Base-by-base conservation (phyloP, 179 eudicot species). In the Beta corolliflora region DNA sequence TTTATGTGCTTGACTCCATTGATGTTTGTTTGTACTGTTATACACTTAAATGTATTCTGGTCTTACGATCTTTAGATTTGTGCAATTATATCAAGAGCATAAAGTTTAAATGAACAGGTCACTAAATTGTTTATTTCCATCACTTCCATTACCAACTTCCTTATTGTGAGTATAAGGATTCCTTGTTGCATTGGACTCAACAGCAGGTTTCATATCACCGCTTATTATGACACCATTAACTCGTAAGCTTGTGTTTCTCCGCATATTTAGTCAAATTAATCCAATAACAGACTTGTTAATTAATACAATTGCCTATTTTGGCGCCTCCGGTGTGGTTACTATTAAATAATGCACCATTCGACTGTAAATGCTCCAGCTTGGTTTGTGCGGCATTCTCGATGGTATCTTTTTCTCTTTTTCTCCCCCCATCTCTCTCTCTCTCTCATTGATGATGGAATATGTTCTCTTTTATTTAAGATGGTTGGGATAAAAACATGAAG, bases 311-410 rank as follows among this genome's bases (percentile, higher is more conserved):
- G 31, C 46, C 15, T 73, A 53, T 25, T 19, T 65, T 44, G 50
- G 80, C 6, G 71, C 23, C 55, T 88, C 73, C 88, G 93, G 98
- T 91, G 54, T 91, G 89, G 93, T 94, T 94, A 76, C 79, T 93
- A 71, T 94, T 97, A 44, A 82, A 82, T 25, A 79, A 89, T 59
- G 93, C 97, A 3, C 97, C 98, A 29, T 94, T 94, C 76, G 76
- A 93, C 84, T 91, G 93, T 84, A 94, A 93, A 88, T 97, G 98
- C 77, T 94, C 93, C 79, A 87, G 98, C 83, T 87, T 94, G 70
- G 58, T 93, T 61, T 85, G 88, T 76, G 94, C 97, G 73, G 91
- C 96, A 45, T 54, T 86, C 66, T 86, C 92, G 85, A 90, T 93
- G 98, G 97, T 92, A 78, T 46, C 12, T n/a, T n/a, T n/a, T n/a